phyloP scores from a whole-genome alignment of 2,329 filamentous ascomycete genomes.

The Aspergillus felis region DNA sequence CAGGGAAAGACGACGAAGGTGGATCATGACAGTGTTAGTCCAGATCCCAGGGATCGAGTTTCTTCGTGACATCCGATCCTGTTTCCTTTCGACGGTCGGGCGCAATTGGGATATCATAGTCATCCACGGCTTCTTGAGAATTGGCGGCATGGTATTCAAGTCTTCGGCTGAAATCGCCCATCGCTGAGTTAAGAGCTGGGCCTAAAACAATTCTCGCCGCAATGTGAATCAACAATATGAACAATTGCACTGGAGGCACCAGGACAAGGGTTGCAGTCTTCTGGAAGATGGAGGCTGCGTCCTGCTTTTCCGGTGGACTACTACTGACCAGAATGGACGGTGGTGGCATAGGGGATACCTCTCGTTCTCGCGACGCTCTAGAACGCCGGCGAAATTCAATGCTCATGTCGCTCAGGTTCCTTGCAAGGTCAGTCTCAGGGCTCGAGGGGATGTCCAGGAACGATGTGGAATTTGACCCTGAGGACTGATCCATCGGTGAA shows the following conservation, averaged over 20 bases:
- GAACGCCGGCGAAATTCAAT: slow-evolving; percentile 50
- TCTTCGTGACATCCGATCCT: slow-evolving; percentile 20
- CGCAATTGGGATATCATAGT: slow-evolving; percentile 37
- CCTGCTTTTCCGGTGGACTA: slow-evolving; percentile 45
- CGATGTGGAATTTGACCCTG: background rate
- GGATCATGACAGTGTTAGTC: slow-evolving; percentile 19
- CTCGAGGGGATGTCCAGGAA: background rate
- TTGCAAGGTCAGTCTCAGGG: background rate
- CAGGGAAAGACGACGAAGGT: slow-evolving; percentile 1
- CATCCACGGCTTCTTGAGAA: slow-evolving; percentile 31
- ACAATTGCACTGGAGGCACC: slow-evolving; percentile 73
- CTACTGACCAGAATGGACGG: slow-evolving; percentile 60
- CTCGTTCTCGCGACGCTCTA: slow-evolving; percentile 53
- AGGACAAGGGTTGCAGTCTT: slow-evolving; percentile 75
- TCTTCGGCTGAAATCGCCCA: slow-evolving; percentile 14
- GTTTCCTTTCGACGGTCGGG: slow-evolving; percentile 18
- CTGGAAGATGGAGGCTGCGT: slow-evolving; percentile 64
- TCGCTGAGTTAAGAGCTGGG: slow-evolving; percentile 20
- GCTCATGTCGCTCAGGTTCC: slow-evolving; percentile 28
- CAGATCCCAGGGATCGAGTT: slow-evolving; percentile 26
- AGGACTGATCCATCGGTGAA: background rate
- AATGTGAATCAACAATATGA: slow-evolving; percentile 75
- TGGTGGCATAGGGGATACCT: slow-evolving; percentile 64
- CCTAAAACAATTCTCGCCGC: slow-evolving; percentile 65
- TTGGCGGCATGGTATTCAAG: slow-evolving; percentile 12